phyloP scores from a whole-genome alignment of 2,329 filamentous ascomycete genomes.

The Cercospora sojina region DNA sequence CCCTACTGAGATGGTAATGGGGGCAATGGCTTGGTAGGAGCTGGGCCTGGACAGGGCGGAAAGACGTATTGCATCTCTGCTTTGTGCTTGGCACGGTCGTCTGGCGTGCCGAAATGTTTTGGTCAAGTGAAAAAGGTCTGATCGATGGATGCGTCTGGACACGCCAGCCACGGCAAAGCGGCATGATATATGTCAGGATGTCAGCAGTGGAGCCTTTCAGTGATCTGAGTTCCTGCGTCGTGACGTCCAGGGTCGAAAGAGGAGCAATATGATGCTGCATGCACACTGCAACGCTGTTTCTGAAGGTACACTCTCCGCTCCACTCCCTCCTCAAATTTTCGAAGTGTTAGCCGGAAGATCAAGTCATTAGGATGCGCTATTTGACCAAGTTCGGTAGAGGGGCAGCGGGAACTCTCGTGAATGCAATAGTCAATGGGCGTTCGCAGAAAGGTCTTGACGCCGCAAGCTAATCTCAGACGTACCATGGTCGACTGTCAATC shows the following conservation, averaged over 20 bases:
- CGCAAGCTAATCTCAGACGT: not conserved
- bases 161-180: not conserved
- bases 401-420: not conserved
- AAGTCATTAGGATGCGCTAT: not conserved
- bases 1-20: conserved; percentile 16
- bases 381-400: not conserved
- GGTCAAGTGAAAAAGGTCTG: not conserved
- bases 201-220: not conserved
- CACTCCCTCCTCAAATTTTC: not conserved
- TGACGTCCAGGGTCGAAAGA: not conserved
- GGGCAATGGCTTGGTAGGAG: conserved; percentile 21
- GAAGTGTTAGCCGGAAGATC: not conserved
- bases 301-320: not conserved
- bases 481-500: conserved; percentile 4
- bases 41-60: conserved; percentile 23
- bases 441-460: not conserved
- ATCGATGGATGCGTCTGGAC: conserved; percentile 3
- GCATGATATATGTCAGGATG: conserved; percentile 10
- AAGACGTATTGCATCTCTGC: conserved; percentile 18
- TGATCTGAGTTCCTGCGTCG: not conserved
- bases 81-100: conserved; percentile 6
- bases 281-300: not conserved
- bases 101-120: not conserved
- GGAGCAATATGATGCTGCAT: not conserved
- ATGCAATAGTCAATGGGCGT: not conserved